Evolutionary conservation across 192 early-diverging fungal species (phyloP).

Genomic region (Linnemannia zychae): DNA sequence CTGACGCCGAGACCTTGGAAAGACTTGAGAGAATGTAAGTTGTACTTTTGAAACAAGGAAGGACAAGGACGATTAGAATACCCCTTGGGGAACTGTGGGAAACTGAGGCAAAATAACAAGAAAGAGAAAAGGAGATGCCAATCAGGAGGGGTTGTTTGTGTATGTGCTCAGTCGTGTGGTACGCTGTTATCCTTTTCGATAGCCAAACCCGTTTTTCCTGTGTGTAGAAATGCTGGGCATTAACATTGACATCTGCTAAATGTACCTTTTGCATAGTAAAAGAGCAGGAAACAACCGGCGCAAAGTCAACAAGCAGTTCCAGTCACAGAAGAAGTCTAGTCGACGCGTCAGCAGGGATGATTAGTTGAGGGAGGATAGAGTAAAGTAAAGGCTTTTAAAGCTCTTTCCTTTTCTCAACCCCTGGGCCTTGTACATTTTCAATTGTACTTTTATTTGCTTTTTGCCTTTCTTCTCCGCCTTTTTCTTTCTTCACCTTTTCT

Average conservation of each 20-base stretch:
- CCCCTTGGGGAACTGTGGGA: background rate
- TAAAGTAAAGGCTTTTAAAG: too few species aligned
- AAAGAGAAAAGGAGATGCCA: background rate
- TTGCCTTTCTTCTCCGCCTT: too few species aligned
- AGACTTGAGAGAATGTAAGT: constrained; percentile 73
- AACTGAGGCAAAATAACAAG: background rate
- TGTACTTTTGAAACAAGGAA: background rate
- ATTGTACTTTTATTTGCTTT: too few species aligned
- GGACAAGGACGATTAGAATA: background rate
- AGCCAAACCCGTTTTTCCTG: constrained; percentile 6
- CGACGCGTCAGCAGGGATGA: constrained; percentile 66
- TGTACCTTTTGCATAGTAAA: constrained; percentile 55
- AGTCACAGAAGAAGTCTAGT: constrained; percentile 74
- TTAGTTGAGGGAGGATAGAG: constrained; percentile 17
- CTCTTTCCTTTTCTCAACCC: too few species aligned
- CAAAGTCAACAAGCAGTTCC: constrained; percentile 73
- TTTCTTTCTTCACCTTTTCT: too few species aligned
- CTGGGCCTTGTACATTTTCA: too few species aligned
- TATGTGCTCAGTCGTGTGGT: background rate
- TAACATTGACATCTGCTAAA: background rate
- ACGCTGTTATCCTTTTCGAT: constrained; percentile 1
- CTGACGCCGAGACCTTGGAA: constrained; percentile 72
- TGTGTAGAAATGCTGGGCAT: background rate
- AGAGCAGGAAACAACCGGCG: constrained; percentile 68
- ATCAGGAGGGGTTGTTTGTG: background rate